These are phyloP conservation scores for Porosira glacialis DNA, from an alignment of 352 stramenopile genomes.

Conservation along the genomic window DNA sequence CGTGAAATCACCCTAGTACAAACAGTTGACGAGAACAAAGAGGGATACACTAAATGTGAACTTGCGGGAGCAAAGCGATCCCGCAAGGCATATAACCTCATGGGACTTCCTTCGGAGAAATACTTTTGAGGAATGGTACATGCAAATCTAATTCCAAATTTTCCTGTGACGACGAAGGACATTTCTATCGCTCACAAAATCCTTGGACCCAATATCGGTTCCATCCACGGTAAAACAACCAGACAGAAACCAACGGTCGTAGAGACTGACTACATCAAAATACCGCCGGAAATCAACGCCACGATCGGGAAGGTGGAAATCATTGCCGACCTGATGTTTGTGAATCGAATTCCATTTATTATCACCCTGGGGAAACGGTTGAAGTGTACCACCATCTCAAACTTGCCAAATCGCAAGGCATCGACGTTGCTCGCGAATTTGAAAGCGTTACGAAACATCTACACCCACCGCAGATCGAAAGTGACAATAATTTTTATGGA, in stretches of 20 bases:
- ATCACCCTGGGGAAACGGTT: slow-evolving; percentile 14
- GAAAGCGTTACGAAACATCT: slow-evolving; percentile 2
- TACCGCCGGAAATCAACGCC: slow-evolving; percentile 32
- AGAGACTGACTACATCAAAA: background rate
- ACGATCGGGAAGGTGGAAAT: slow-evolving; percentile 35
- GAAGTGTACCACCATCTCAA: slow-evolving; percentile 7
- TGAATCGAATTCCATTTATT: slow-evolving; percentile 57
- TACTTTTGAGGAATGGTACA: slow-evolving; percentile 19
- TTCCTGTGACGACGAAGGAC: slow-evolving; percentile 8
- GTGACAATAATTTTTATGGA: slow-evolving; percentile 12
- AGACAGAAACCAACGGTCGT: slow-evolving; percentile 4
- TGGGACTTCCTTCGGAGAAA: slow-evolving; percentile 11
- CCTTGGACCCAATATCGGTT: slow-evolving; percentile 19
- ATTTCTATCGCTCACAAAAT: slow-evolving; percentile 30
- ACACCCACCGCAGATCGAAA: slow-evolving; percentile 12
- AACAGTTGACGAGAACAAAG: background rate
- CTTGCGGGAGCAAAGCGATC: slow-evolving; percentile 21
- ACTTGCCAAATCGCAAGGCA: slow-evolving; percentile 3
- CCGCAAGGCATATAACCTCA: slow-evolving; percentile 21
- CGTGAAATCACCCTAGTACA: background rate
- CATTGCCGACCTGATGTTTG: slow-evolving; percentile 50
- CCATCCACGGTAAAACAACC: slow-evolving; percentile 26
- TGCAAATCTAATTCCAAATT: slow-evolving; percentile 32
- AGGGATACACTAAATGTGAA: background rate
- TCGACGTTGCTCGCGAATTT: background rate